phyloP scores from a whole-genome alignment of 1,284 basidiomycete genomes.

The Phellinidium pouzarii region DNA sequence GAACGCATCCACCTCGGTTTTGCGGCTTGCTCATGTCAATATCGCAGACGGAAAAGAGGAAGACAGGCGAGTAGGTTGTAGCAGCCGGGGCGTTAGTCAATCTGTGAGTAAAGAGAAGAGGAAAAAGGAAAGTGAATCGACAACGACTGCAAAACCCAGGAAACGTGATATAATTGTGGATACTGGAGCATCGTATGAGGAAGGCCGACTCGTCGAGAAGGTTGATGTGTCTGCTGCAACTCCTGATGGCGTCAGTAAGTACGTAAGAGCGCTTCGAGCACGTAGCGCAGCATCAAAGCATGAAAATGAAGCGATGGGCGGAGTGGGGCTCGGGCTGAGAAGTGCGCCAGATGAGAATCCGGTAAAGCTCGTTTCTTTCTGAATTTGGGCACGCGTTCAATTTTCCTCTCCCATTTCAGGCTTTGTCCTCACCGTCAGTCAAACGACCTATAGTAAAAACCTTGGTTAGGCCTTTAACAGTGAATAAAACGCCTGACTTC shows the following conservation, averaged over 20 bases:
- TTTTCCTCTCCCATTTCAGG: not conserved
- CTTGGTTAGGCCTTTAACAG: not conserved
- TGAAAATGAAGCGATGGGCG: not conserved
- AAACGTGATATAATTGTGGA: not conserved
- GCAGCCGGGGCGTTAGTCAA: not conserved
- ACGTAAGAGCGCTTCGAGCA: constrained; percentile 2
- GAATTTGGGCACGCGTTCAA: not conserved
- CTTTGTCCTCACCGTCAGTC: not conserved
- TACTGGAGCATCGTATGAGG: not conserved
- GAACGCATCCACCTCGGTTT: not conserved
- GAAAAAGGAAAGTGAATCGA: not conserved
- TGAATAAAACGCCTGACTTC: not conserved
- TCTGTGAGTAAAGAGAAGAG: not conserved
- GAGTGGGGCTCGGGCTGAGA: not conserved
- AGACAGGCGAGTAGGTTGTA: not conserved
- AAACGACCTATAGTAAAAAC: not conserved
- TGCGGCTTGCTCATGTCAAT: constrained; percentile 3
- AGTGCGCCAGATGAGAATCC: not conserved
- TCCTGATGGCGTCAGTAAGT: not conserved
- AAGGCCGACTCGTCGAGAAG: not conserved
- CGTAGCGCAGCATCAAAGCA: constrained; percentile 1
- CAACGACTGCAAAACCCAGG: not conserved
- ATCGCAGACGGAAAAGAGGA: not conserved
- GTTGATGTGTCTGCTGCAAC: not conserved
- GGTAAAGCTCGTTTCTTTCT: not conserved